These are phyloP conservation scores for Apiospora aurea DNA, from an alignment of 2,329 filamentous ascomycete species.

Conservation along the genomic window DNA sequence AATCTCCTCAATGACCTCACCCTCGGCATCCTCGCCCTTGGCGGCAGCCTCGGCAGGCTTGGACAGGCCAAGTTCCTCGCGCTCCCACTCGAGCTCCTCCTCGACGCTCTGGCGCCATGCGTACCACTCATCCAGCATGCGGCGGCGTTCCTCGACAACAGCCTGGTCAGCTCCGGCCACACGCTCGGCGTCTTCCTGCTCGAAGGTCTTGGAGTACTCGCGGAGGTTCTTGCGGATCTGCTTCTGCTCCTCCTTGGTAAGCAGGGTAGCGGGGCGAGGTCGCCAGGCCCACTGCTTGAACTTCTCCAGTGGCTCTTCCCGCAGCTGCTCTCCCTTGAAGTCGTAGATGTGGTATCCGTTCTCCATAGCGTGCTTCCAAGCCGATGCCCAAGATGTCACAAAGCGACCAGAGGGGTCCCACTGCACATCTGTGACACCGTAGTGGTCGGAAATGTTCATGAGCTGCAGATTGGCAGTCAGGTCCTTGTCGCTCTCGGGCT, in stretches of 20 bases:
- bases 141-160: slow-evolving; percentile 86
- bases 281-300: slow-evolving; percentile 99
- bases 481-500: slow-evolving; percentile 91
- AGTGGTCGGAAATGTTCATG: slow-evolving; percentile 94
- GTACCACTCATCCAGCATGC: slow-evolving; percentile 86
- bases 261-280: slow-evolving; percentile 87
- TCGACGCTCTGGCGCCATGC: slow-evolving; percentile 80
- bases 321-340: slow-evolving; percentile 87
- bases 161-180: slow-evolving; percentile 93
- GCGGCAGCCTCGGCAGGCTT: slow-evolving; percentile 68
- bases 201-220: slow-evolving; percentile 94
- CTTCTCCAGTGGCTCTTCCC: slow-evolving; percentile 91
- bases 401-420: slow-evolving; percentile 98
- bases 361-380: slow-evolving; percentile 98
- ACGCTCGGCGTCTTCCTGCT: slow-evolving; percentile 92
- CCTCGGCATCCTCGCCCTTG: slow-evolving; percentile 69
- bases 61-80: slow-evolving; percentile 70
- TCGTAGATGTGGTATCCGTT: slow-evolving; percentile 99
- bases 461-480: slow-evolving; percentile 92
- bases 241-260: slow-evolving; percentile 97
- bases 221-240: slow-evolving; percentile 97
- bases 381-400: slow-evolving; percentile 89
- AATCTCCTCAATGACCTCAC: slow-evolving; percentile 85
- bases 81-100: slow-evolving; percentile 75
- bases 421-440: slow-evolving; percentile 95